Evolutionary conservation across 495 filamentous ascomycete species (phyloP), one percentile per base, ranked within the genome.

Genomic region (Penicillium canariense): DNA sequence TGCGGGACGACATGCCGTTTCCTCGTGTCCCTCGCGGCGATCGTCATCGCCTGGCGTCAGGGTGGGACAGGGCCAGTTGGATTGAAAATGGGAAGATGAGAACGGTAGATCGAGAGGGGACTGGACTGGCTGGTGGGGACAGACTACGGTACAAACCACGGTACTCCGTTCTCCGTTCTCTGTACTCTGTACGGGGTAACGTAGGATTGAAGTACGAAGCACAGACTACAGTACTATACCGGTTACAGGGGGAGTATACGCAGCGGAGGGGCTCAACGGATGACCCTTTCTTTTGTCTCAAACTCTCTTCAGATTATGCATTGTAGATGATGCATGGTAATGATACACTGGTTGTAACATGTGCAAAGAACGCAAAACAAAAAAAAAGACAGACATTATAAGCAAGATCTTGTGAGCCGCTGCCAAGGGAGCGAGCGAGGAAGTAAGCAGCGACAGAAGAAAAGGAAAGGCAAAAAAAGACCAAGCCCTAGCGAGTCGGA

Each of bases 301-400:
- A n/a, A 20, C 6, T 23, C 20, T 43, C 31, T 34, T 38, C 34
- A 12, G 15, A 38, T 38, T 50, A 50, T 20, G 25, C 14, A n/a
- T 46, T 11, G 25, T 52, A 30, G 38, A 30, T 45, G 25, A 6
- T 30, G 43, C 43, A 46, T 46, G 43, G 10, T 46, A 30, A 46
- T 32, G 30, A 32, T 46, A 46, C 43, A 46, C 26, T 46, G 28
- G 26, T 46, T 22, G 43, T 27, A 46, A 46, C 25, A 46, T 30
- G 43, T 46, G 43, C 17, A 43, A 35, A 35, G 32, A 48, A 46
- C n/a, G 32, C 30, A 25, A 34, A 23, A 23, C n/a, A n/a, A 20
- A 25, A 42, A 18, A 47, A 32, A 27, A 30, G 43, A 26, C 26
- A 40, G 20, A 39, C 25, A 12, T 44, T 35, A 31, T 23, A 43